Base-by-base conservation (phyloP, 139 green algal genomes). In the Mychonastes homosphaera region DNA sequence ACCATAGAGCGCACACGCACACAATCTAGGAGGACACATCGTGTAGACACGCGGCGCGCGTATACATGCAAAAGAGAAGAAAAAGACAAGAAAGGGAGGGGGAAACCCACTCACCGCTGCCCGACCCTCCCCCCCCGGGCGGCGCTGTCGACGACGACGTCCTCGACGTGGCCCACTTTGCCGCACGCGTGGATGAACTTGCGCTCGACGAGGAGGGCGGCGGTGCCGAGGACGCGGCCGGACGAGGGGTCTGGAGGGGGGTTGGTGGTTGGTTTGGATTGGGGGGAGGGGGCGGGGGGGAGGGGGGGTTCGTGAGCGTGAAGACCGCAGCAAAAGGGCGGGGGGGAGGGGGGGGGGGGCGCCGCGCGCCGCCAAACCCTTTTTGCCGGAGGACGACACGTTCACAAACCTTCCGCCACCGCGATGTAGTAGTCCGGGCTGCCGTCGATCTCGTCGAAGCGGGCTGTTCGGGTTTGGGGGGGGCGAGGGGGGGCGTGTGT, bases 161-260 rank as follows among this genome's bases (percentile, higher is more conserved):
- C 89, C 65, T 96, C 89, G 9, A 96, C 82, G 67, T 95, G 88
- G 0, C 78, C 88, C 16, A 80, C 75, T 66, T 83, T 87, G 53
- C 81, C 73, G 67, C 86, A 95, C 8, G 19, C 44, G 27, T 85
- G 81, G 9, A 95, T 79, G 61, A 95, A 94, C 72, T 96, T 96
- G 48, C 73, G 72, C 65, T 95, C 87, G 1, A 95, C 56, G 4
- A 93, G n/a, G 19, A 94, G 56, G 0, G 84, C 80, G 46, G 79
- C 88, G 18, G 78, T 87, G 24, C 74, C 89, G 1, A 95, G 55
- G 19, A 96, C 43, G 34, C 41, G 30, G 13, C 34, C 40, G 8
- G 34, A 36, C 18, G 53, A 41, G 0, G 41, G 39, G 60, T 85
- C 73, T 73, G 48, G 40, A 52, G 18, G 26, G 51, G 10, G 19